A percentile compares a stretch with the other conserved stretches of the same genome.
phyloP scores from a whole-genome alignment of 768 basidiomycete species.

The Psilocybe azurescens region DNA sequence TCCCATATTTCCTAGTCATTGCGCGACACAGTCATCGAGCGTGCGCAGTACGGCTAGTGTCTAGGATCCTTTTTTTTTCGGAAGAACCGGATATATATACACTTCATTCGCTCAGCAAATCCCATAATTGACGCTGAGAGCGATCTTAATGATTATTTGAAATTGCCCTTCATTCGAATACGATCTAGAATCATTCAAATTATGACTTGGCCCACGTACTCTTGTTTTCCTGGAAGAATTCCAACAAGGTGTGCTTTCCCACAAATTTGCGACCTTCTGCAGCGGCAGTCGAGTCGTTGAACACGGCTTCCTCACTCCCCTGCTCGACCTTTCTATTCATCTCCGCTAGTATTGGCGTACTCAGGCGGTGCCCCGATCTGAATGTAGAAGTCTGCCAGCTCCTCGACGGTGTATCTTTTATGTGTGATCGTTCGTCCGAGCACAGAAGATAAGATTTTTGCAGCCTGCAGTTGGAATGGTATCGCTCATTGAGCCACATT shows the following conservation, averaged over 20 bases:
- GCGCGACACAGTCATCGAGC: no score
- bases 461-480: background rate
- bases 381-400: background rate
- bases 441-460: background rate
- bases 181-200: background rate
- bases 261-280: background rate
- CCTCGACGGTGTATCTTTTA: background rate
- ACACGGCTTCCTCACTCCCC: constrained; percentile 1
- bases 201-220: background rate
- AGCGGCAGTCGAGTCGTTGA: background rate
- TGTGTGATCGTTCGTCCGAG: background rate
- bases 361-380: background rate
- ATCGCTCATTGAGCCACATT: background rate
- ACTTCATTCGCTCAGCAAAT: no score
- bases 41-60: no score
- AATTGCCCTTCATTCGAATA: no score
- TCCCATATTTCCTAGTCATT: no score
- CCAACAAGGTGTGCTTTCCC: constrained; percentile 4
- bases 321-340: background rate
- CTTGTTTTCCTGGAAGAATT: background rate
- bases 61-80: no score
- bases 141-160: no score
- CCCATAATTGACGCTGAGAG: no score
- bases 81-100: no score
- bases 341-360: background rate